phyloP scores from a whole-genome alignment of 2,329 filamentous ascomycete species.

The Stemphylium lycopersici region DNA sequence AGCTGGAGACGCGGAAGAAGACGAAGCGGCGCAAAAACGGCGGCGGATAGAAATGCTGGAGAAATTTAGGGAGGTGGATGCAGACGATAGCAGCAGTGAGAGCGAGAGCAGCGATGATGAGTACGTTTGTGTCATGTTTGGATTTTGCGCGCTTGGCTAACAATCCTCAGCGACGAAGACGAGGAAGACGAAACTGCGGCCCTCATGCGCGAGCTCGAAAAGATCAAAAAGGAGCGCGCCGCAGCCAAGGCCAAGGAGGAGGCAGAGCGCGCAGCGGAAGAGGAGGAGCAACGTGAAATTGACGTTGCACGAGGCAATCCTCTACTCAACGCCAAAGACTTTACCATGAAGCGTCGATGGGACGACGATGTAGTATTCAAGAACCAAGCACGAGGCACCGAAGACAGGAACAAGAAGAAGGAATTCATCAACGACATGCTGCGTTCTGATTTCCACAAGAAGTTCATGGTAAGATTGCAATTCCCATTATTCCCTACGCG shows the following conservation, averaged over 20 bases:
- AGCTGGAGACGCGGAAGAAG: constrained; percentile 59
- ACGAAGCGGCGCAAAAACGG: constrained; percentile 79
- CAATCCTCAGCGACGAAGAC: constrained; percentile 50
- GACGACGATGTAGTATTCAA: constrained; percentile 99
- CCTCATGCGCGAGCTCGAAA: constrained; percentile 89
- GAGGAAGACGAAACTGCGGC: constrained; percentile 84
- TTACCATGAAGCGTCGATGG: constrained; percentile 91
- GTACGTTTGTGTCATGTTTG: constrained; percentile 36
- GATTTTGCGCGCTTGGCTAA: constrained; percentile 18
- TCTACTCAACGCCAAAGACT: constrained; percentile 84
- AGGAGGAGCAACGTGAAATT: constrained; percentile 81
- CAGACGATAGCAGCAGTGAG: constrained; percentile 67
- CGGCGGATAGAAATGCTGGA: constrained; percentile 76
- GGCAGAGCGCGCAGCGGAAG: constrained; percentile 76
- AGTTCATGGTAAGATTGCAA: constrained; percentile 80
- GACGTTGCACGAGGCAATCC: constrained; percentile 94
- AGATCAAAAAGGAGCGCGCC: constrained; percentile 85
- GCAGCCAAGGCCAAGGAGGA: constrained; percentile 84
- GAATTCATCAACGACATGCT: constrained; percentile 97
- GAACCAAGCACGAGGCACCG: constrained; percentile 94
- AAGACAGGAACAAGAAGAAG: constrained; percentile 88
- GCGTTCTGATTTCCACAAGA: constrained; percentile 95
- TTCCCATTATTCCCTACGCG: neutral
- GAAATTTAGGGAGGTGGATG: constrained; percentile 86
- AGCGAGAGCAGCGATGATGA: constrained; percentile 64